Conservation (phyloP, 192 early-diverging fungal species). For the Lunasporangiospora selenospora region DNA sequence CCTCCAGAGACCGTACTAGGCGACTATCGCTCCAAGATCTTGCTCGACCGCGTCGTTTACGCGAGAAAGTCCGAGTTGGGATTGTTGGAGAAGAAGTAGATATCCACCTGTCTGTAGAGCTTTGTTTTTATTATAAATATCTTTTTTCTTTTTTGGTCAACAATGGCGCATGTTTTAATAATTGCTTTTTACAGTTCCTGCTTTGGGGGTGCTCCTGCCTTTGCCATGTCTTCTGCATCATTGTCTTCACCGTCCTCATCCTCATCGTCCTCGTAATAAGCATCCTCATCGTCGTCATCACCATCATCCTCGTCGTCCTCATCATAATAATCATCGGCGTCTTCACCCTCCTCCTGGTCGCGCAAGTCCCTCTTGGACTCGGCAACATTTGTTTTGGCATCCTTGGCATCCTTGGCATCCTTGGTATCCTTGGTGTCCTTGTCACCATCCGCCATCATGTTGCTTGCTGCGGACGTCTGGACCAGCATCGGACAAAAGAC, state of each 20-base stretch:
- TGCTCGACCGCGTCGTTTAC: conserved; percentile 29
- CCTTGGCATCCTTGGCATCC: neutral
- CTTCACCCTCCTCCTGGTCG: neutral
- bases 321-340: neutral
- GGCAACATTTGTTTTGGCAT: no score
- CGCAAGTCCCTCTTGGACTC: neutral
- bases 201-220: conserved; percentile 1
- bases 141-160: no score
- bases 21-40: conserved; percentile 15
- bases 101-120: no score
- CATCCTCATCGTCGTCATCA: neutral
- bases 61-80: conserved; percentile 36
- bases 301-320: neutral
- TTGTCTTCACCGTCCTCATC: neutral
- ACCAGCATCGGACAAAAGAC: conserved; percentile 12
- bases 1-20: conserved; percentile 33
- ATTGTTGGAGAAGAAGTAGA: conserved; percentile 17
- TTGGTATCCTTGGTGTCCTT: neutral
- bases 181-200: conserved; percentile 1
- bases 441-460: neutral
- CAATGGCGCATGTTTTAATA: no score
- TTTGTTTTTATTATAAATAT: no score
- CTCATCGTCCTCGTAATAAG: neutral
- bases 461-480: neutral
- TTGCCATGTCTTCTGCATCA: neutral